phyloP scores from a whole-genome alignment of 345 rosid genomes.

The Citrus medica region DNA sequence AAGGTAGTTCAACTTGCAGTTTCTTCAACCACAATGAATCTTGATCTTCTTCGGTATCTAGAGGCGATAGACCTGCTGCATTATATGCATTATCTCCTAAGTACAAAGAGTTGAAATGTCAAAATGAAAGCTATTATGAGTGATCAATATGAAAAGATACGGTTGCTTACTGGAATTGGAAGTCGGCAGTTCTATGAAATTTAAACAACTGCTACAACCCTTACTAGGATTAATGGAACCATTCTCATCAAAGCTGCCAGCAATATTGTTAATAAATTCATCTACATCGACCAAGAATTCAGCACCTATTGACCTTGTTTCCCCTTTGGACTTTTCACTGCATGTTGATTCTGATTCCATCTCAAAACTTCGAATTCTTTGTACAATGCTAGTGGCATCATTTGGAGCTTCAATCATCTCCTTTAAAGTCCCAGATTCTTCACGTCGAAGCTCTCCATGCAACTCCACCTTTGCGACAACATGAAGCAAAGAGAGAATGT shows the following conservation, averaged over 20 bases:
- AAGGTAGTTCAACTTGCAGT: constrained; percentile 12
- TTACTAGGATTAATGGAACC: neutral
- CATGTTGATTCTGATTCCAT: neutral
- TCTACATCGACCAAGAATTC: constrained; percentile 5
- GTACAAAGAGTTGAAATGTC: neutral
- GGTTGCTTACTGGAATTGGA: neutral
- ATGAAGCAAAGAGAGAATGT: neutral
- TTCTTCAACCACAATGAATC: constrained; percentile 6
- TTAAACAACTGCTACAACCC: neutral
- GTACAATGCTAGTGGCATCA: neutral
- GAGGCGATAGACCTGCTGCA: neutral
- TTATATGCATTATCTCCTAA: neutral
- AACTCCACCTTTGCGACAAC: neutral
- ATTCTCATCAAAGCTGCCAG: constrained; percentile 9
- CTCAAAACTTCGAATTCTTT: neutral
- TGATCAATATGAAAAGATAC: neutral
- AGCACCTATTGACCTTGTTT: neutral
- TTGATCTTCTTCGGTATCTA: constrained; percentile 1
- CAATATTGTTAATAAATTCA: neutral
- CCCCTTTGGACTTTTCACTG: neutral
- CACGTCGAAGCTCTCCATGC: neutral
- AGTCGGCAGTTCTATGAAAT: neutral
- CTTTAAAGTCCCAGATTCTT: neutral
- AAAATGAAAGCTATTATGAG: too few relatives aligned
- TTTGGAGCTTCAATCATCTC: neutral